These are phyloP conservation scores for Staphylotrichum tortipilum DNA, from an alignment of 495 filamentous ascomycete species.

Conservation along the genomic window DNA sequence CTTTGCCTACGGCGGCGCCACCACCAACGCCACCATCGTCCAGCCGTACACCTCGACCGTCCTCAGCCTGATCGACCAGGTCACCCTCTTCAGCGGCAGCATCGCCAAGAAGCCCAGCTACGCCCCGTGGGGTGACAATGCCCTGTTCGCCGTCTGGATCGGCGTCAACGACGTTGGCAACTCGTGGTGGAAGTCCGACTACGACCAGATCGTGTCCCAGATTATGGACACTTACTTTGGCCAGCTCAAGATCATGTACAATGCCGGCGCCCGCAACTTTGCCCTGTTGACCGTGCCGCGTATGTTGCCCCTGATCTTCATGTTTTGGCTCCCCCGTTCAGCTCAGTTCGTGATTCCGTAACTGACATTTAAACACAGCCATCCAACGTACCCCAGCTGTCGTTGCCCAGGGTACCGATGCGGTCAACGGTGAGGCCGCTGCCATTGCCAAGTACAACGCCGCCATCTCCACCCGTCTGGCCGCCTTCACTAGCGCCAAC, in stretches of 20 bases:
- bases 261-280: slow-evolving; percentile 62
- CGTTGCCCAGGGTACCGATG: slow-evolving; percentile 18
- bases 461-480: slow-evolving; percentile 15
- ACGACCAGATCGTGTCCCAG: slow-evolving; percentile 36
- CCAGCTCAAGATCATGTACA: slow-evolving; percentile 50
- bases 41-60: slow-evolving; percentile 38
- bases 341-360: background rate
- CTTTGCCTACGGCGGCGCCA: slow-evolving; percentile 61
- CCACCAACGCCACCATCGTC: slow-evolving; percentile 54
- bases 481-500: slow-evolving; percentile 23
- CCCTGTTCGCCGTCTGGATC: slow-evolving; percentile 64
- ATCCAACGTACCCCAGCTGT: slow-evolving; percentile 57
- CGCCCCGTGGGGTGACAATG: slow-evolving; percentile 53
- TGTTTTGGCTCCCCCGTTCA: too few species aligned
- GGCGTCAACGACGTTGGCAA: slow-evolving; percentile 76
- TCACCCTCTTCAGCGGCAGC: slow-evolving; percentile 39
- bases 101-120: slow-evolving; percentile 23
- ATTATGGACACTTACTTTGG: slow-evolving; percentile 53
- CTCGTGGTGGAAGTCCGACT: slow-evolving; percentile 43
- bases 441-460: slow-evolving; percentile 35
- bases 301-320: slow-evolving; percentile 15
- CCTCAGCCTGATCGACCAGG: slow-evolving; percentile 51
- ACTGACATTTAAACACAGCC: slow-evolving; percentile 23
- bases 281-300: slow-evolving; percentile 66
- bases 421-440: slow-evolving; percentile 20